Conservation (phyloP, 257 asterid genomes). For the Cinchona pubescens region DNA sequence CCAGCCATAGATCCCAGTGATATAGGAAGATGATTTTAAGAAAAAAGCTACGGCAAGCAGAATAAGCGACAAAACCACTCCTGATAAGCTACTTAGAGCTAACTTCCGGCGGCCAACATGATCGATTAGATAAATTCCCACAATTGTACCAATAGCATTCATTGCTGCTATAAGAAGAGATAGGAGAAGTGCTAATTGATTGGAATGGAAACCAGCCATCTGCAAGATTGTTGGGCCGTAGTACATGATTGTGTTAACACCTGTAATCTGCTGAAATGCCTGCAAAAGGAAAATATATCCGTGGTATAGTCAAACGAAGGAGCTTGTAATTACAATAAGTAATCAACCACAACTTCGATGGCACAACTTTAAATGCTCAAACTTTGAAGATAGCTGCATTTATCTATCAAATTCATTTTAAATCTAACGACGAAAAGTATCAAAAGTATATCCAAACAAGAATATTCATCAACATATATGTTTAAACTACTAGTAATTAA, state of each 20-base stretch:
- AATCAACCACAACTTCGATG: not conserved
- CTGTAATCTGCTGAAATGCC: constrained; percentile 96
- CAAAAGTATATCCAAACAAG: not conserved
- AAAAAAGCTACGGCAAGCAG: constrained; percentile 57
- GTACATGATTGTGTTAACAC: constrained; percentile 90
- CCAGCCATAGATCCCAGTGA: constrained; percentile 58
- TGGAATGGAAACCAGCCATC: constrained; percentile 91
- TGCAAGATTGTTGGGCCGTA: constrained; percentile 93
- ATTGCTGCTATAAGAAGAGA: constrained; percentile 68
- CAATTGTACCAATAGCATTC: constrained; percentile 74
- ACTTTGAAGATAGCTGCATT: not conserved
- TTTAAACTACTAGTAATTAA: not conserved
- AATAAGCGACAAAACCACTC: constrained; percentile 71
- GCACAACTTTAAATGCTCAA: not conserved
- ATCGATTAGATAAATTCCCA: constrained; percentile 84
- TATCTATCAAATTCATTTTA: not conserved
- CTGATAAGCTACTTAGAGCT: constrained; percentile 70
- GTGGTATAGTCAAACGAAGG: not conserved
- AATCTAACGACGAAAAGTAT: not conserved
- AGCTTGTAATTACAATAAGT: not conserved
- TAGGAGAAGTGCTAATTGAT: constrained; percentile 75
- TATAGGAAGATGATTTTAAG: constrained; percentile 37
- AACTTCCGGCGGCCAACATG: constrained; percentile 70
- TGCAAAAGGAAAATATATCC: constrained; percentile 26
- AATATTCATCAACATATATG: not conserved